Percentiles rank a stretch among this genome's conserved stretches.
Evolutionary conservation across 305 asterid species (phyloP).

Genomic region (Galium porrigens): DNA sequence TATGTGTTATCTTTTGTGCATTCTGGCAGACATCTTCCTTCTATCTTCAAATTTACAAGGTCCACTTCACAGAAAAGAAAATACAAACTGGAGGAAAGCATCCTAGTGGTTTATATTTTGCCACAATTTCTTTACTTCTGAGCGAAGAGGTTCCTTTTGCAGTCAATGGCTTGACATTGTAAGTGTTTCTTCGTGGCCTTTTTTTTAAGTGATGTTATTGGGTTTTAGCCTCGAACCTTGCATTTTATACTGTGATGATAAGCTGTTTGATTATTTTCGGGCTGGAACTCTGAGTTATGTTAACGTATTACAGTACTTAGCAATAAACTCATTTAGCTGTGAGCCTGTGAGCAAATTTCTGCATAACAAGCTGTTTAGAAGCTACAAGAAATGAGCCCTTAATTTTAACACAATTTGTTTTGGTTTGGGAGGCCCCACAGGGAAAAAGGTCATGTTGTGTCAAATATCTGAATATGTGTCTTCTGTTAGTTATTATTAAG

Average conservation of each 20-base stretch:
- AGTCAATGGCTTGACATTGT: constrained; percentile 52
- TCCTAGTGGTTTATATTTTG: constrained; percentile 67
- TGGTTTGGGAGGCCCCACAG: background rate
- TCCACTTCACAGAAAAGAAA: constrained; percentile 63
- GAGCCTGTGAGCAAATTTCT: background rate
- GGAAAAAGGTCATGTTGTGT: background rate
- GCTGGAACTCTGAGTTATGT: background rate
- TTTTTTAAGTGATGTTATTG: background rate
- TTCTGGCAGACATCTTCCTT: constrained; percentile 70
- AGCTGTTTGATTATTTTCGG: background rate
- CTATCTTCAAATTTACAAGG: constrained; percentile 76
- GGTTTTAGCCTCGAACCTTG: constrained; percentile 10
- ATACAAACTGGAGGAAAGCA: constrained; percentile 88
- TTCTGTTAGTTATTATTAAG: background rate
- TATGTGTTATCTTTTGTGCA: constrained; percentile 5
- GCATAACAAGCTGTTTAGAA: background rate
- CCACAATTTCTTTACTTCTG: constrained; percentile 56
- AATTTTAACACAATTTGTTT: background rate
- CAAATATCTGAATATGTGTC: background rate
- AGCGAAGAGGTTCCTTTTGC: constrained; percentile 81
- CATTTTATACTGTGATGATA: background rate
- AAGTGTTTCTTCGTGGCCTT: constrained; percentile 21
- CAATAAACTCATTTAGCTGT: background rate
- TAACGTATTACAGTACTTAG: background rate
- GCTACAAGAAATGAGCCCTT: background rate